Base-by-base conservation (phyloP, 2,329 filamentous ascomycete species). In the Colletotrichum tamarilloi region DNA sequence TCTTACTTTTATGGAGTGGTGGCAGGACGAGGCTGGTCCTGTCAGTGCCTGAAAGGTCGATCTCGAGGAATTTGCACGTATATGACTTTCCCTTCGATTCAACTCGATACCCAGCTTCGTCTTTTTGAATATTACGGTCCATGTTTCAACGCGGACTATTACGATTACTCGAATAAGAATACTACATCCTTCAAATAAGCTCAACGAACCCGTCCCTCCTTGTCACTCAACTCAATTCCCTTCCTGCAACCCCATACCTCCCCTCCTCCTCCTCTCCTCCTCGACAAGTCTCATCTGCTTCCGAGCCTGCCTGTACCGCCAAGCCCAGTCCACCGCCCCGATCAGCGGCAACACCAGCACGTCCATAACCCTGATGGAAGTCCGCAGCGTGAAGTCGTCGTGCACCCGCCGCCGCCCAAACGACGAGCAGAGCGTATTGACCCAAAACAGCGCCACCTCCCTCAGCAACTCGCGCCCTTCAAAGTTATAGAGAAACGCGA, bases 1-100 rank as follows among this genome's bases (percentile, higher is more conserved):
- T 77, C 78, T 79, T 69, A 76, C 82, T 62, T 90, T 92, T 79
- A 86, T 86, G 79, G 81, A 84, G 72, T 92, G 90, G 90, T 92
- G 89, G 89, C 78, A 77, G 62, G 86, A 89, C 24, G 91, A 92
- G 82, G 78, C 62, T 1, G 68, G 35, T 7, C 60, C 71, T 5
- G 24, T 70, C 26, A 42, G 35, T 30, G 67, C 60, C 56, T 73
- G 56, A 71, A 35, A 16, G 19, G 5, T 30, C 24, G 52, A 19
- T 62, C 22, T 22, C 22, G 52, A n/a, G 28, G 38, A 19, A 12
- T n/a, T 24, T 4, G 7, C 6, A 24, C 22, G 24, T 11, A 66
- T 35, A 30, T n/a, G 46, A 24, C 14, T 24, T 22, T 42, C 30
- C 38, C 60, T 69, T 70, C 66, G 70, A 73, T 70, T 73, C 70